These are phyloP conservation scores for Sarcodon aspratus DNA, from an alignment of 768 basidiomycete genomes.

Conservation along the genomic window DNA sequence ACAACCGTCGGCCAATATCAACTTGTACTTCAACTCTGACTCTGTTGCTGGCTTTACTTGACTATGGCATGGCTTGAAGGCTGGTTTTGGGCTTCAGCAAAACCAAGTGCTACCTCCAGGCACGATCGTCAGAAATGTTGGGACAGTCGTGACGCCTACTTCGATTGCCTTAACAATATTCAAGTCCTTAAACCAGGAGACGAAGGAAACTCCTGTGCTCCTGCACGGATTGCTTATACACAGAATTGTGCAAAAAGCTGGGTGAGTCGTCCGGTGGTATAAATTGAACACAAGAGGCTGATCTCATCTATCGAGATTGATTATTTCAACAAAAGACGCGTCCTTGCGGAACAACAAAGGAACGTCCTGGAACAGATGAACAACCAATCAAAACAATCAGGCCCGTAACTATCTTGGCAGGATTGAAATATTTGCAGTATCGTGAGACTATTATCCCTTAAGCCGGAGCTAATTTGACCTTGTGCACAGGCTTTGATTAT, in stretches of 20 bases:
- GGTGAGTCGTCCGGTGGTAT: slow-evolving; percentile 36
- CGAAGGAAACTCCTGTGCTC: slow-evolving; percentile 46
- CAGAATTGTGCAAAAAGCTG: slow-evolving; percentile 79
- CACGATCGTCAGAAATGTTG: slow-evolving; percentile 77
- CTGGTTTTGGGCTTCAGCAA: slow-evolving; percentile 24
- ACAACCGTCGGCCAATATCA: too few species aligned
- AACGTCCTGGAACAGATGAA: slow-evolving; percentile 43
- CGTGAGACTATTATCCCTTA: not conserved
- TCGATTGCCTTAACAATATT: slow-evolving; percentile 65
- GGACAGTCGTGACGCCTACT: slow-evolving; percentile 77
- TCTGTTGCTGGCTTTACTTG: not conserved
- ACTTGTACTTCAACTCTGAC: not conserved
- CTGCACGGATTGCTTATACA: slow-evolving; percentile 51
- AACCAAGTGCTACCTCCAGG: slow-evolving; percentile 32
- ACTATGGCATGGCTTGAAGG: slow-evolving; percentile 10
- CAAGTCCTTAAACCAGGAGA: slow-evolving; percentile 68
- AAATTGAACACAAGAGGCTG: slow-evolving; percentile 1
- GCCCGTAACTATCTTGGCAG: not conserved
- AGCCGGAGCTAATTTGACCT: not conserved
- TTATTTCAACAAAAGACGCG: slow-evolving; percentile 87
- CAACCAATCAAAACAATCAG: slow-evolving; percentile 18
- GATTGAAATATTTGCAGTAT: not conserved
- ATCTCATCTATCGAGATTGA: slow-evolving; percentile 48
- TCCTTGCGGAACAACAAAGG: slow-evolving; percentile 73
- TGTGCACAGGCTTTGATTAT: not conserved